A percentile compares a stretch with the other conserved stretches of the same genome.
Conservation (phyloP, 2,329 filamentous ascomycete genomes). For the Microthyrium microscopicum region DNA sequence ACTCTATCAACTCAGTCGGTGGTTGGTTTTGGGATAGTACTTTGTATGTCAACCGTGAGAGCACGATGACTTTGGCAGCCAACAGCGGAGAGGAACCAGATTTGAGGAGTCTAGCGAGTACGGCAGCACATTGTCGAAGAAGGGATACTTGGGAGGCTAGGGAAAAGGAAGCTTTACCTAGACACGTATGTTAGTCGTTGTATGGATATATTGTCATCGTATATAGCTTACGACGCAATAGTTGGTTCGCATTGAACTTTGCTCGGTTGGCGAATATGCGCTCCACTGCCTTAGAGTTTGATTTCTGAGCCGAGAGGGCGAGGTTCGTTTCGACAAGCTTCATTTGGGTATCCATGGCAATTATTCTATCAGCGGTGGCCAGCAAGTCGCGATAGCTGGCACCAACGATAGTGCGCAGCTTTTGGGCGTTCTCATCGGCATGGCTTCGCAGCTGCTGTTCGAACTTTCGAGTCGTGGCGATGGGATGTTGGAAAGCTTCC, state of each 20-base stretch:
- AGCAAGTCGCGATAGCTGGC: constrained; percentile 73
- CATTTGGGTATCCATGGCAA: constrained; percentile 72
- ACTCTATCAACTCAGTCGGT: constrained; percentile 39
- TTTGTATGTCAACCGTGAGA: constrained; percentile 60
- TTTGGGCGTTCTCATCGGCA: constrained; percentile 46
- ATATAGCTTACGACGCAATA: background rate
- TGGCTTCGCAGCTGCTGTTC: constrained; percentile 47
- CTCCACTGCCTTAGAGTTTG: constrained; percentile 55
- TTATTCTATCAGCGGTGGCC: constrained; percentile 84
- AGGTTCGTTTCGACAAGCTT: constrained; percentile 55
- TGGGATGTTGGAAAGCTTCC: constrained; percentile 49
- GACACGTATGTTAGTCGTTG: constrained; percentile 8
- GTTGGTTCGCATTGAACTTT: constrained; percentile 12
- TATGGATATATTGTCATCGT: background rate
- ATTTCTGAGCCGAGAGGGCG: constrained; percentile 55
- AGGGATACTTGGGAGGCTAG: constrained; percentile 41
- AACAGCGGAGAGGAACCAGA: constrained; percentile 30
- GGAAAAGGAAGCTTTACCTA: constrained; percentile 14
- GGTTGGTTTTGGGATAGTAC: constrained; percentile 41
- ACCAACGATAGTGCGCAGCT: constrained; percentile 48
- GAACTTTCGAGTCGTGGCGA: constrained; percentile 44
- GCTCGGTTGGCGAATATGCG: constrained; percentile 40
- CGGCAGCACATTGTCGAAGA: constrained; percentile 37
- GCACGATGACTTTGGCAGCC: constrained; percentile 48
- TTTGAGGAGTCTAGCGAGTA: constrained; percentile 36